phyloP scores from a whole-genome alignment of 2,329 filamentous ascomycete species.

The Alternaria panax region DNA sequence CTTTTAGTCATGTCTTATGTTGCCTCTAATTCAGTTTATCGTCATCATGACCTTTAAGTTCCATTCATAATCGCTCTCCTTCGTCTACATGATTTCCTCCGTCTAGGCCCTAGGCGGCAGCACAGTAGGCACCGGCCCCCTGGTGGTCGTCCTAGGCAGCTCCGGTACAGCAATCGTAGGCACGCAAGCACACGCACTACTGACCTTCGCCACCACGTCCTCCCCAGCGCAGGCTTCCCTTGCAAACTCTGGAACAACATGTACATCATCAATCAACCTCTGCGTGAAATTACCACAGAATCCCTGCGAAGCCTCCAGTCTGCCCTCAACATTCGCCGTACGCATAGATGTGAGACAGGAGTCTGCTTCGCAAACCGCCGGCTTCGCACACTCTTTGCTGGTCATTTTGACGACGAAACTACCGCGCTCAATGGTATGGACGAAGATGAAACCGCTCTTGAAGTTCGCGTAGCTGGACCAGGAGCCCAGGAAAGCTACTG shows the following conservation, averaged over 20 bases:
- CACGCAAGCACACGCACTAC: constrained; percentile 35
- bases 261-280: constrained; percentile 25
- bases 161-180: constrained; percentile 32
- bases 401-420: constrained; percentile 44
- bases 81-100: background rate
- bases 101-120: constrained; percentile 27
- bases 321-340: constrained; percentile 30
- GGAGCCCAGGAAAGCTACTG: constrained; percentile 49
- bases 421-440: constrained; percentile 48
- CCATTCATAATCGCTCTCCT: background rate
- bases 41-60: no score
- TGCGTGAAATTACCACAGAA: constrained; percentile 30
- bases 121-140: constrained; percentile 35
- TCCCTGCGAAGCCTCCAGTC: constrained; percentile 23
- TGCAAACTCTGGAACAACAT: constrained; percentile 27
- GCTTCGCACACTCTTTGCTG: constrained; percentile 29
- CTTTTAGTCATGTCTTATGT: background rate
- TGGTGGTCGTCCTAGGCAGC: constrained; percentile 33
- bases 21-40: background rate
- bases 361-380: constrained; percentile 30
- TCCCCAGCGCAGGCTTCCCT: constrained; percentile 22
- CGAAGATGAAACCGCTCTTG: constrained; percentile 44
- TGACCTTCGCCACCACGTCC: constrained; percentile 29
- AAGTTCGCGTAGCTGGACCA: constrained; percentile 51
- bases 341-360: constrained; percentile 26